Base-by-base conservation (phyloP, 495 filamentous ascomycete species). In the Alectoria sarmentosa region DNA sequence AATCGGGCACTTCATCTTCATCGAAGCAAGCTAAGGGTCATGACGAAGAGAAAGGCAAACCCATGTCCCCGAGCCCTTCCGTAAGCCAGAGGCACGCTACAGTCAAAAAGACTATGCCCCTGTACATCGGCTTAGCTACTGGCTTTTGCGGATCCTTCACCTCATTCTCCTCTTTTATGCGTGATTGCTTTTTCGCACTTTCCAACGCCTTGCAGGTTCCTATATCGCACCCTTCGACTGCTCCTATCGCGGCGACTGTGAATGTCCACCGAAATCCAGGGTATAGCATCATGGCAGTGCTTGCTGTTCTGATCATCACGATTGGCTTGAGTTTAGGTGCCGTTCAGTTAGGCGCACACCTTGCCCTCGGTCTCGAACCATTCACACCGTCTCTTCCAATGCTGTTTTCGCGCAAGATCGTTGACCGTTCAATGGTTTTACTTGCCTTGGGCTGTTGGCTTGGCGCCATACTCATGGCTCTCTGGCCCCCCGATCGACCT, bases 111-210 rank as follows among this genome's bases (percentile, higher is more conserved):
- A 88, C 89, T 4, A 87, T 94, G 54, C 92, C 92, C 0, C 80
- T 96, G 0, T 97, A 94, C 72, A 90, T 97, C 63, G 94, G 94
- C 26, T 84, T 98, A 1, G 85, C 93, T 0, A 95, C 90, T 4
- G 94, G 94, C 17, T 97, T 96, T 77, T 98, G 94, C 74, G 94
- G 94, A 62, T 91, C 86, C 69, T 87, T 94, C 60, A 98, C 94
- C 5, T 91, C 88, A 44, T 98, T 97, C 76, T 96, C 92, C 0
- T 86, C 89, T 17, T 96, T 96, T 72, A 87, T 92, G 48, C 85
- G 92, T 6, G 93, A 95, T 70, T 75, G 81, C 57, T 96, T 96
- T 74, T 80, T 96, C n/a, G 87, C 90, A 0, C 73, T 97, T 17
- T 86, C 90, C 10, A 96, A 96, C 71, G 82, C 85, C 60, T 76